A percentile compares a stretch with the other conserved stretches of the same genome.
These are phyloP conservation scores for Volvox africanus DNA, from an alignment of 139 green algal genomes.

Conservation along the genomic window DNA sequence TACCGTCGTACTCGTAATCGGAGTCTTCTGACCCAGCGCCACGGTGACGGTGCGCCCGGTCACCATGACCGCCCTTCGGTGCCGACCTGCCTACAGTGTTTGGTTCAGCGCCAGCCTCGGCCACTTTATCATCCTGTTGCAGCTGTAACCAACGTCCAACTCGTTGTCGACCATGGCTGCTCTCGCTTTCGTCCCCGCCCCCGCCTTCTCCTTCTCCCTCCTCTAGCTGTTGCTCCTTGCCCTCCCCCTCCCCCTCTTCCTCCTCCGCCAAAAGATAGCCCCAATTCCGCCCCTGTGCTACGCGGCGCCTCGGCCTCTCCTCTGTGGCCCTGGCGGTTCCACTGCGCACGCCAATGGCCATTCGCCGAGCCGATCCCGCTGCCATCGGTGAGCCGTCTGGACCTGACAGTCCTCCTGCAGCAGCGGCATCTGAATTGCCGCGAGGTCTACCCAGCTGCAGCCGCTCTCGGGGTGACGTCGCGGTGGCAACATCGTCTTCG, in stretches of 20 bases:
- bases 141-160: neutral
- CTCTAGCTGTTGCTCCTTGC: neutral
- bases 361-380: neutral
- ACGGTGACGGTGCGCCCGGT: neutral
- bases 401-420: neutral
- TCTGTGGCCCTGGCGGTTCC: neutral
- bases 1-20: constrained; percentile 32
- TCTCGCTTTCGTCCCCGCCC: neutral
- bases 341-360: neutral
- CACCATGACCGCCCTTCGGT: neutral
- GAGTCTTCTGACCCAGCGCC: neutral
- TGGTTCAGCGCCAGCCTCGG: neutral
- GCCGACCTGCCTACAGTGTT: neutral
- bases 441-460: neutral
- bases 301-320: constrained; percentile 4
- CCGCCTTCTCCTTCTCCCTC: neutral
- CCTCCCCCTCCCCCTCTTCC: constrained; percentile 6
- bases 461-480: constrained; percentile 1
- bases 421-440: neutral
- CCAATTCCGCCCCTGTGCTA: constrained; percentile 1
- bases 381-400: neutral
- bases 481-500: neutral
- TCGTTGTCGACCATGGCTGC: neutral
- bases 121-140: neutral
- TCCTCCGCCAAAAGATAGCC: constrained; percentile 7